phyloP scores from a whole-genome alignment of 2,329 filamentous ascomycete genomes.

The Aspergillus sp. region DNA sequence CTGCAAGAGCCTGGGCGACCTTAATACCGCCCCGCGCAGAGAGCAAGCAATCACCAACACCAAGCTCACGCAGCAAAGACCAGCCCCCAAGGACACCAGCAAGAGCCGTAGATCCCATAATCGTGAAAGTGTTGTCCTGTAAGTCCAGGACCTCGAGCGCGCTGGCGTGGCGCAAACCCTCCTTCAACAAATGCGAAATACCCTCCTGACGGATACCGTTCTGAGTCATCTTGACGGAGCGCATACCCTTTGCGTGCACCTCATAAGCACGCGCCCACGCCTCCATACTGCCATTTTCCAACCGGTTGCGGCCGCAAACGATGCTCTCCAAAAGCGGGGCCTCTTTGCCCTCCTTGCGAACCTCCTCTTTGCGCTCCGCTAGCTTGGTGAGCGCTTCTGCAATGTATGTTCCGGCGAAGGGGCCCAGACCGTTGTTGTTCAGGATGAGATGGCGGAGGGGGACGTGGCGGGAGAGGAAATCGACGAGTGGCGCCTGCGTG shows the following conservation, averaged over 20 bases:
- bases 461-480: slow-evolving; percentile 80
- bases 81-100: slow-evolving; percentile 68
- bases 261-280: slow-evolving; percentile 87
- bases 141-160: slow-evolving; percentile 73
- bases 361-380: slow-evolving; percentile 74
- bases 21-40: slow-evolving; percentile 68
- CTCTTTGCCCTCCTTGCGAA: slow-evolving; percentile 53
- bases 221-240: slow-evolving; percentile 92
- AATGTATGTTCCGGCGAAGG: slow-evolving; percentile 79
- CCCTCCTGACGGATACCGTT: slow-evolving; percentile 95
- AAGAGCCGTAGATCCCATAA: slow-evolving; percentile 69
- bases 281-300: slow-evolving; percentile 93
- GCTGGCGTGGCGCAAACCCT: slow-evolving; percentile 67
- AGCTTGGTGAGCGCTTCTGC: slow-evolving; percentile 80
- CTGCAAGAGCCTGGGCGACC: slow-evolving; percentile 64
- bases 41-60: slow-evolving; percentile 81
- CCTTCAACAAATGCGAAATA: slow-evolving; percentile 69
- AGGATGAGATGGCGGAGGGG: slow-evolving; percentile 91
- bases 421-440: slow-evolving; percentile 97
- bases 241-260: slow-evolving; percentile 69
- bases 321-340: slow-evolving; percentile 90
- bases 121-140: slow-evolving; percentile 95
- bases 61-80: slow-evolving; percentile 71
- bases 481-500: slow-evolving; percentile 84
- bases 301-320: slow-evolving; percentile 88